A percentile compares a stretch with the other conserved stretches of the same genome.
Evolutionary conservation across 768 basidiomycete species (phyloP).

Genomic region (Jaapia argillacea): DNA sequence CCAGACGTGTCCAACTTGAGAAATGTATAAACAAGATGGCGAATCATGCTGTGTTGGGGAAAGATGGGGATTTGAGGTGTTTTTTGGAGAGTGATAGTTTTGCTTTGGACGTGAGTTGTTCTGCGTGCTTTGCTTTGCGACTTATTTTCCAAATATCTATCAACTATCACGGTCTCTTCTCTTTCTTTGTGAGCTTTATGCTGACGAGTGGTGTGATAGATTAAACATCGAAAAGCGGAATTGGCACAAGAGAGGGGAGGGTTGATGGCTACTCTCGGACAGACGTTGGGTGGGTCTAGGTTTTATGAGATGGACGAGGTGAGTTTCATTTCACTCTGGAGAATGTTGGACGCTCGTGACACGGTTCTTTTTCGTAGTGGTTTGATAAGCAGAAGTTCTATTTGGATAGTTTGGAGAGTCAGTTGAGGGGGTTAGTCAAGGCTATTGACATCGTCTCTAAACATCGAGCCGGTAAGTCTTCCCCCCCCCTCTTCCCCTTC

Average conservation of each 20-base stretch:
- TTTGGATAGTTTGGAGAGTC: conserved; percentile 84
- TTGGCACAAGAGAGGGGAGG: conserved; percentile 72
- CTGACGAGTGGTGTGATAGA: conserved; percentile 31
- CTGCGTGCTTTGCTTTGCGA: background rate
- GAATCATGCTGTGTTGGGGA: conserved; percentile 82
- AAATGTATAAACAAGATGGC: conserved; percentile 90
- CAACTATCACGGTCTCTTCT: background rate
- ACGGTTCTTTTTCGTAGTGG: conserved; percentile 51
- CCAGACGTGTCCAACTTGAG: conserved; percentile 75
- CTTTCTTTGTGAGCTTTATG: too few relatives aligned
- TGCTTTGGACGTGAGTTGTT: conserved; percentile 64
- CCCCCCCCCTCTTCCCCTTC: background rate
- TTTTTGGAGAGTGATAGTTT: conserved; percentile 95
- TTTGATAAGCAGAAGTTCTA: conserved; percentile 82
- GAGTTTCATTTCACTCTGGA: conserved; percentile 5
- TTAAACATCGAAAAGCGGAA: conserved; percentile 80
- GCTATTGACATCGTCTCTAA: conserved; percentile 81
- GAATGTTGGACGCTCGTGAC: background rate
- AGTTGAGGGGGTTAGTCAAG: conserved; percentile 79
- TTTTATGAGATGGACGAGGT: conserved; percentile 89
- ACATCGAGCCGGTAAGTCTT: conserved; percentile 56
- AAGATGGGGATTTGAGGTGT: conserved; percentile 79
- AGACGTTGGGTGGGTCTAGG: conserved; percentile 65
- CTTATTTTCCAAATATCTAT: background rate
- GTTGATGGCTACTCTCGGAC: conserved; percentile 74